Conservation (phyloP, 305 asterid species). For the Rubia peregrina region DNA sequence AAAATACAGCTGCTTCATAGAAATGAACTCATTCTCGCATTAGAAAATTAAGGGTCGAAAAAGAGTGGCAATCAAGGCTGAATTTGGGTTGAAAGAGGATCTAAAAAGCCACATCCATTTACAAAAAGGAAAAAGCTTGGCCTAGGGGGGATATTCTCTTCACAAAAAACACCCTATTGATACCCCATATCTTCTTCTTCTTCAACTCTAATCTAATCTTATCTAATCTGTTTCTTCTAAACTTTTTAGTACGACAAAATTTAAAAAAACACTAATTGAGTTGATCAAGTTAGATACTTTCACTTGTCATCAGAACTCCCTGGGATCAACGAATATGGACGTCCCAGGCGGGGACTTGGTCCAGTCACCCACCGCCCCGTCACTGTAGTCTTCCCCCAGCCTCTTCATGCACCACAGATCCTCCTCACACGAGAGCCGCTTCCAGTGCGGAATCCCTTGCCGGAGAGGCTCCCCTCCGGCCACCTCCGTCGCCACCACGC, state of each 20-base stretch:
- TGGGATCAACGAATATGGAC: constrained; percentile 94
- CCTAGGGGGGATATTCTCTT: constrained; percentile 33
- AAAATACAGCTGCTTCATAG: too few species aligned
- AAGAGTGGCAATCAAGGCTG: constrained; percentile 1
- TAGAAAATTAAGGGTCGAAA: not conserved
- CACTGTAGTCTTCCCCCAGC: constrained; percentile 56
- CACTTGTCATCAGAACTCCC: constrained; percentile 49
- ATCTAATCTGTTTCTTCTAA: not conserved
- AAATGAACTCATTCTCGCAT: too few species aligned
- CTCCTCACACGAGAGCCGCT: constrained; percentile 74
- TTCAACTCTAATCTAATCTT: constrained; percentile 2
- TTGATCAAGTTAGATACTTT: constrained; percentile 22
- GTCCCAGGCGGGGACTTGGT: constrained; percentile 67
- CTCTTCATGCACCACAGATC: constrained; percentile 93
- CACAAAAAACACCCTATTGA: constrained; percentile 35
- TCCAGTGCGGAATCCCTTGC: constrained; percentile 82
- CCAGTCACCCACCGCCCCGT: constrained; percentile 82
- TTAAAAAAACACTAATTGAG: not conserved
- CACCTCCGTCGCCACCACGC: constrained; percentile 93
- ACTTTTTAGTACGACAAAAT: not conserved
- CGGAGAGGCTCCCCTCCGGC: constrained; percentile 61
- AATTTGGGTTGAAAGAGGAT: constrained; percentile 23
- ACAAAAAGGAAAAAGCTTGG: constrained; percentile 23
- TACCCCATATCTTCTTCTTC: constrained; percentile 27
- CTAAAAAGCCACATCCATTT: constrained; percentile 41